Evolutionary conservation across 164 flowering plant genomes (phyloP).

Genomic region (Berberis vulgaris): DNA sequence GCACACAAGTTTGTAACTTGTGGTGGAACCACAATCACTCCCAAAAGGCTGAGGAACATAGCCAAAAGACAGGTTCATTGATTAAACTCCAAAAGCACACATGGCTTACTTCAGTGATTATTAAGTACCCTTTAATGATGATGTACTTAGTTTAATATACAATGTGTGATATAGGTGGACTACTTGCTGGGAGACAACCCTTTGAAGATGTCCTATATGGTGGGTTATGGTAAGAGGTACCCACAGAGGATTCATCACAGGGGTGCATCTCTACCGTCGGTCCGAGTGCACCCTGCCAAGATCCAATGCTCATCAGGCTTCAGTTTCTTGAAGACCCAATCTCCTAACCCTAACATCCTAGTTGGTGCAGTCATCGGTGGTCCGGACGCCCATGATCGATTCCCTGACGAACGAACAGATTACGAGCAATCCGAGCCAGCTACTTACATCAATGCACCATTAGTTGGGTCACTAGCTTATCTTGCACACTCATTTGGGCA

Average conservation of each 20-base stretch:
- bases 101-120: neutral
- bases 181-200: slow-evolving; percentile 84
- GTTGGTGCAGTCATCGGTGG: slow-evolving; percentile 86
- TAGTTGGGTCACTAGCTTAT: slow-evolving; percentile 69
- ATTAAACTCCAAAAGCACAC: neutral
- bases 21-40: slow-evolving; percentile 46
- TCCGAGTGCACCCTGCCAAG: slow-evolving; percentile 51
- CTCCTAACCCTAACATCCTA: slow-evolving; percentile 69
- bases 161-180: slow-evolving; percentile 47
- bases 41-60: slow-evolving; percentile 43
- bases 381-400: slow-evolving; percentile 59
- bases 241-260: slow-evolving; percentile 86
- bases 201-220: slow-evolving; percentile 84
- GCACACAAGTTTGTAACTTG: slow-evolving; percentile 50
- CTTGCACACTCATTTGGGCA: slow-evolving; percentile 90
- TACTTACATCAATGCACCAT: slow-evolving; percentile 76
- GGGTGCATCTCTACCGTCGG: slow-evolving; percentile 80
- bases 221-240: slow-evolving; percentile 76
- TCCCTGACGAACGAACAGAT: slow-evolving; percentile 65
- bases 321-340: slow-evolving; percentile 31
- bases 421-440: slow-evolving; percentile 87
- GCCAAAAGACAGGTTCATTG: slow-evolving; percentile 62
- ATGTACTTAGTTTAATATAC: neutral
- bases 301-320: slow-evolving; percentile 76
- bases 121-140: too few relatives aligned